These are phyloP conservation scores for Eucalyptus tenuipes DNA, from an alignment of 345 rosid genomes.

Conservation along the genomic window DNA sequence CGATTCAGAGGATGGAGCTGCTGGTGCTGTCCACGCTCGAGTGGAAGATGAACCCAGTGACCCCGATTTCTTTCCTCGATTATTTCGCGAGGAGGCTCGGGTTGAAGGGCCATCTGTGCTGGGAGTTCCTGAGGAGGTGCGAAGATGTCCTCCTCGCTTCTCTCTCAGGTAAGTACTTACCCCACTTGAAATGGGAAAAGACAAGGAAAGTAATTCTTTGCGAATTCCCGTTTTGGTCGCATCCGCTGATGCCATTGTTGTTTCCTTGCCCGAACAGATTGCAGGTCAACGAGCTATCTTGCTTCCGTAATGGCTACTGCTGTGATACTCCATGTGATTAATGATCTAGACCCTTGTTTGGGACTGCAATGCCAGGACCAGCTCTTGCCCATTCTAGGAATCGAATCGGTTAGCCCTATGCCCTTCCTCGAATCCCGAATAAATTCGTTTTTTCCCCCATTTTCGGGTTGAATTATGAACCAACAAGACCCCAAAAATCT, in stretches of 20 bases:
- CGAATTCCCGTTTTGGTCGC: background rate
- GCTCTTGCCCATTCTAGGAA: slow-evolving; percentile 28
- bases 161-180: slow-evolving; percentile 19
- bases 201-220: background rate
- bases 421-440: background rate
- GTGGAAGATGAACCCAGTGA: slow-evolving; percentile 78
- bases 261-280: slow-evolving; percentile 16
- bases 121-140: slow-evolving; percentile 46
- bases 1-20: slow-evolving; percentile 45
- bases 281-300: slow-evolving; percentile 27
- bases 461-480: background rate
- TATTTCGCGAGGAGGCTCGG: slow-evolving; percentile 52
- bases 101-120: slow-evolving; percentile 31
- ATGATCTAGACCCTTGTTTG: slow-evolving; percentile 22
- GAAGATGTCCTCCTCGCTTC: slow-evolving; percentile 26
- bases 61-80: slow-evolving; percentile 55
- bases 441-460: background rate
- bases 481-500: background rate
- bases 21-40: slow-evolving; percentile 56
- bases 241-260: background rate
- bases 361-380: slow-evolving; percentile 27
- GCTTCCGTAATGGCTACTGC: slow-evolving; percentile 60
- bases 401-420: slow-evolving; percentile 18
- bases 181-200: background rate
- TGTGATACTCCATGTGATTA: slow-evolving; percentile 38